Evolutionary conservation across 2,329 filamentous ascomycete genomes (phyloP).

Genomic region (Penicillium nordicum): DNA sequence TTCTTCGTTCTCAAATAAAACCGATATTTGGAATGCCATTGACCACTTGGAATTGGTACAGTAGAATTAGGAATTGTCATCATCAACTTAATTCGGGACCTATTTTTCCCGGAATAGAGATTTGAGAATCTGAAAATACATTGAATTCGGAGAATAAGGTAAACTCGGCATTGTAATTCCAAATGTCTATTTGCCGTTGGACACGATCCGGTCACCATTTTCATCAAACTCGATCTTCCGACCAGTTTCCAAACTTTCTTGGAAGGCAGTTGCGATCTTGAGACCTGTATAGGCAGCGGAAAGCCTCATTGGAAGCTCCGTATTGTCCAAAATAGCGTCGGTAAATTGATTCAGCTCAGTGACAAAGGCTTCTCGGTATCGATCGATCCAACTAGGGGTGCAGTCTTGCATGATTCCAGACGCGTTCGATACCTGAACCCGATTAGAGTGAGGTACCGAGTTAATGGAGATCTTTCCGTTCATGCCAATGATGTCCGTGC

Average conservation of each 20-base stretch:
- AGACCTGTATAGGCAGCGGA: constrained; percentile 54
- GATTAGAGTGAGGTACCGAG: constrained; percentile 51
- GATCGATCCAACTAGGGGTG: constrained; percentile 48
- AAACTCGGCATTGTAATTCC: too few species aligned
- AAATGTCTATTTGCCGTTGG: too few species aligned
- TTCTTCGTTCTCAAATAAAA: too few species aligned
- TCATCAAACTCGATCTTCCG: constrained; percentile 39
- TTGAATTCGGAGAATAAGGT: too few species aligned
- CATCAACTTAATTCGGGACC: too few species aligned
- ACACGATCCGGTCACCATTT: too few species aligned
- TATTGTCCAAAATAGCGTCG: constrained; percentile 54
- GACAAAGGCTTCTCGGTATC: constrained; percentile 61
- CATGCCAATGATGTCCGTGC: constrained; percentile 63
- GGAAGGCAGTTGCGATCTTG: constrained; percentile 56
- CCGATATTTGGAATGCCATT: too few species aligned
- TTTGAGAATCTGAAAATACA: too few species aligned
- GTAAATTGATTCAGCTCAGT: constrained; percentile 62
- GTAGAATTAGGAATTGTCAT: too few species aligned
- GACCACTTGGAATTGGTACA: too few species aligned
- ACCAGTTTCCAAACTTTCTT: constrained; percentile 45
- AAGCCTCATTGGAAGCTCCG: constrained; percentile 53
- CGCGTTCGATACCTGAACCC: constrained; percentile 54
- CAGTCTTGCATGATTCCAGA: constrained; percentile 53
- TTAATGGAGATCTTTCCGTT: constrained; percentile 60
- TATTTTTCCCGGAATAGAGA: too few species aligned